phyloP scores from a whole-genome alignment of 208 protist species.

The Trypanosoma platydactyli region DNA sequence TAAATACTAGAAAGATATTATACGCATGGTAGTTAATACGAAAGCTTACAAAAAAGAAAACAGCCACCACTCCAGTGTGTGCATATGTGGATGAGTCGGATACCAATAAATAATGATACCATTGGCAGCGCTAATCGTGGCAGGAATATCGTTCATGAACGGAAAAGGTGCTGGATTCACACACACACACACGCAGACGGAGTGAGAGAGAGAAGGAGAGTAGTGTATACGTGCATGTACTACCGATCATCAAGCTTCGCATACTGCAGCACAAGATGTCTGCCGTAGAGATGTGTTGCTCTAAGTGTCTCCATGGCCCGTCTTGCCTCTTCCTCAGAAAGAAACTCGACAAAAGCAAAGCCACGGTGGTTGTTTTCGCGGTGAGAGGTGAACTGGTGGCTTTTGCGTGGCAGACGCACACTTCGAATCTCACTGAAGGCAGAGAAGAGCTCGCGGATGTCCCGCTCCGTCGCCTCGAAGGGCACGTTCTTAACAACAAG shows the following conservation, averaged over 20 bases:
- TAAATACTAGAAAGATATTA: too few relatives aligned
- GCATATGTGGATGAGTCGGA: too few relatives aligned
- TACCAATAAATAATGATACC: too few relatives aligned
- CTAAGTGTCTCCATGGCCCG: constrained; percentile 91
- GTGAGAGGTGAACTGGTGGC: constrained; percentile 71
- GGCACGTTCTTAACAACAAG: constrained; percentile 98
- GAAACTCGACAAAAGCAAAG: constrained; percentile 99
- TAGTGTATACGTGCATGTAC: constrained; percentile 8
- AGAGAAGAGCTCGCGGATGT: constrained; percentile 96
- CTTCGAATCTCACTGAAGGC: constrained; percentile 95
- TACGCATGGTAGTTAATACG: too few relatives aligned
- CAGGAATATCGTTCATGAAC: too few relatives aligned
- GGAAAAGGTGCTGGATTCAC: too few relatives aligned
- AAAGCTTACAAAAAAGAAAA: too few relatives aligned
- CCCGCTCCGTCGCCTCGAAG: constrained; percentile 97
- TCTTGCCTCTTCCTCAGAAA: constrained; percentile 94
- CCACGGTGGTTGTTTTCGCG: constrained; percentile 93
- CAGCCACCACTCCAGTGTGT: too few relatives aligned
- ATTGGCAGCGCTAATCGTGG: too few relatives aligned
- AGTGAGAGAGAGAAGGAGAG: constrained; percentile 13
- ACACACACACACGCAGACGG: constrained; percentile 14
- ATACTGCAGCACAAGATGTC: constrained; percentile 96
- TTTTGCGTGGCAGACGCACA: constrained; percentile 96
- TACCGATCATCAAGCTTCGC: constrained; percentile 86
- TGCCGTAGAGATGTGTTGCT: constrained; percentile 97